Conservation (phyloP, 768 basidiomycete genomes). For the Cubamyces sp. region DNA sequence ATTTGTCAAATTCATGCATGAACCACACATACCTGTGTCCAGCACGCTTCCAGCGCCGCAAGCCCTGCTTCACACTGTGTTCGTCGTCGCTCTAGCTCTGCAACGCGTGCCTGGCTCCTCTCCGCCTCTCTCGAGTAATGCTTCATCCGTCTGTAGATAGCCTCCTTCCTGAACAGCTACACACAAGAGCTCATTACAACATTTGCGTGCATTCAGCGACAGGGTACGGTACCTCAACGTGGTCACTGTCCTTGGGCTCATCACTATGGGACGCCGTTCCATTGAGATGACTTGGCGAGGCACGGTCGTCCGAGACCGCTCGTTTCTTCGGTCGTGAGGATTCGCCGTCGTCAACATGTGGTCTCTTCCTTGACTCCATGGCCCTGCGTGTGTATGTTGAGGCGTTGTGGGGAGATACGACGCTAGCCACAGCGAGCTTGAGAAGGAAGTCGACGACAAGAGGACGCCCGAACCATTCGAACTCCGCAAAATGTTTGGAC, state of each 20-base stretch:
- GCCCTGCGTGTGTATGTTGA: background rate
- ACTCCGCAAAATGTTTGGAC: slow-evolving; percentile 26
- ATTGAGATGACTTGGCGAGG: slow-evolving; percentile 32
- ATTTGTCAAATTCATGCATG: background rate
- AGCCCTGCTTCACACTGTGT: slow-evolving; percentile 35
- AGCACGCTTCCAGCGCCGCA: slow-evolving; percentile 37
- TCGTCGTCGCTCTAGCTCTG: slow-evolving; percentile 34
- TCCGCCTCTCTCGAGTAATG: slow-evolving; percentile 38
- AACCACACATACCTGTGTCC: slow-evolving; percentile 32
- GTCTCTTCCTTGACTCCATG: slow-evolving; percentile 35
- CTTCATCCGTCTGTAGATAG: slow-evolving; percentile 38
- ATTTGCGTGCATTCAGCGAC: too few species aligned
- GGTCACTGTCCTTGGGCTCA: slow-evolving; percentile 36
- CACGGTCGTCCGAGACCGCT: slow-evolving; percentile 30
- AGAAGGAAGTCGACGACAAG: slow-evolving; percentile 25
- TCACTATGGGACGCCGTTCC: slow-evolving; percentile 31
- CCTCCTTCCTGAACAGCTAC: slow-evolving; percentile 37
- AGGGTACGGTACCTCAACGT: slow-evolving; percentile 31
- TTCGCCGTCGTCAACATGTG: slow-evolving; percentile 33
- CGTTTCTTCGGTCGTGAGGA: slow-evolving; percentile 34
- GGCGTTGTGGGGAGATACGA: slow-evolving; percentile 4
- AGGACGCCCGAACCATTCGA: slow-evolving; percentile 17
- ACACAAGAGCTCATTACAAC: background rate
- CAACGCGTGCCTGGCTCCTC: slow-evolving; percentile 32
- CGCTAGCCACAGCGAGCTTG: slow-evolving; percentile 20